Evolutionary conservation across 2,329 filamentous ascomycete species (phyloP), one percentile per base, ranked within the genome.

Genomic region (Zymoseptoria ardabiliae): DNA sequence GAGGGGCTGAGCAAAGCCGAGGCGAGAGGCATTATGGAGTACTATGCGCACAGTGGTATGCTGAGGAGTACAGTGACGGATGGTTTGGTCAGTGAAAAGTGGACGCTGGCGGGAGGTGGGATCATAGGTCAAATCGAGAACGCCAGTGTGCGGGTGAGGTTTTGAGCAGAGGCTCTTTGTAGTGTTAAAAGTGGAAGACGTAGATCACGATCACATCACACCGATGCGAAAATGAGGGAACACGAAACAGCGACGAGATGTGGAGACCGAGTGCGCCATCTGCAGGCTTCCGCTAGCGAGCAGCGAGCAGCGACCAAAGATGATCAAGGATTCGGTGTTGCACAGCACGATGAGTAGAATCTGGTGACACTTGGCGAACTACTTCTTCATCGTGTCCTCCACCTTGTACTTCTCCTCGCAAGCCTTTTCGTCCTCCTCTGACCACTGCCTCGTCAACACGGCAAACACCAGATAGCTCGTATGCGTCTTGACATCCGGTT

Each of bases 401-500:
- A 66, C 50, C 21, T 59, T 63, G n/a, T 68, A 70, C 48, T 57
- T 21, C 50, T 65, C 56, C 20, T 41, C 53, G 19, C 61, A 62
- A 20, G 28, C 81, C 30, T 81, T 82, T 75, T 99, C 94, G 65
- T 96, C 90, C 61, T 88, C 89, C 41, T 85, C 87, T 0, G 80
- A 86, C 94, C 94, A 99, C 63, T 89, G 86, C 50, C 85, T 81
- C n/a, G 94, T 93, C 61, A 99, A 76, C 2, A 94, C 79, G 0
- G 94, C 94, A 77, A 99, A 99, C 4, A 95, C 89, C 4, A 99
- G 82, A 73, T 99, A 99, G n/a, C 89, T 94, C 0, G 94, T 99
- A 75, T 99, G 94, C 7, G 90, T 94, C 81, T 96, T 97, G 61
- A 97, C 78, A 70, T 99, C 94, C 0, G 86, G 78, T 76, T 99